Percentiles rank a stretch among this genome's conserved stretches.
These are phyloP conservation scores for Monosporascus sp. DNA, from an alignment of 2,329 filamentous ascomycete species.

Conservation along the genomic window DNA sequence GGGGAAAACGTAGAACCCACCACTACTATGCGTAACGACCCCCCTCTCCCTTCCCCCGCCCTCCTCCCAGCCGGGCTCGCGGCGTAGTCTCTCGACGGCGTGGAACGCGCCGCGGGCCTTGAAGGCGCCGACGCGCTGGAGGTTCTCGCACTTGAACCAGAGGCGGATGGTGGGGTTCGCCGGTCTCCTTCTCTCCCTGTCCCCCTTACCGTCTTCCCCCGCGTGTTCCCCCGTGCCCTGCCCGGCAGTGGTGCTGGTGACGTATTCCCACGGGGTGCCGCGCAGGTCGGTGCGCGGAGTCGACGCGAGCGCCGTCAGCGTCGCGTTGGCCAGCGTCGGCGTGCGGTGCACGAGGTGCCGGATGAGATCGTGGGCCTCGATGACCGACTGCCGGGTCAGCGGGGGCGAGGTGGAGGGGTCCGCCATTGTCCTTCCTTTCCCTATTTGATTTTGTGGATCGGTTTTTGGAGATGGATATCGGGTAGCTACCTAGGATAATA, in stretches of 20 bases:
- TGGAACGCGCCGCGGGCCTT: slow-evolving; percentile 90
- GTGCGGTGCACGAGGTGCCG: slow-evolving; percentile 73
- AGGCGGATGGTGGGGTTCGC: slow-evolving; percentile 63
- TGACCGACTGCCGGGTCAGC: slow-evolving; percentile 67
- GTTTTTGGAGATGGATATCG: not conserved
- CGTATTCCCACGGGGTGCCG: slow-evolving; percentile 45
- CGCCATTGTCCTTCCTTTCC: slow-evolving; percentile 36
- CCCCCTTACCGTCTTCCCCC: not conserved
- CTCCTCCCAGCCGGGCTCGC: slow-evolving; percentile 55
- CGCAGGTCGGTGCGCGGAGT: slow-evolving; percentile 55
- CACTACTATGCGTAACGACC: slow-evolving; percentile 85
- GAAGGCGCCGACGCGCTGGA: slow-evolving; percentile 87
- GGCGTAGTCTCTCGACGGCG: slow-evolving; percentile 65
- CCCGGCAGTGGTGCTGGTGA: not conserved
- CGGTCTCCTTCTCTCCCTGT: slow-evolving; percentile 40
- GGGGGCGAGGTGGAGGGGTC: slow-evolving; percentile 51
- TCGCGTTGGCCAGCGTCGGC: slow-evolving; percentile 73
- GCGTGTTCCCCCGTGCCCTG: not conserved
- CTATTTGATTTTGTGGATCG: not conserved
- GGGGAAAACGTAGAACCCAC: slow-evolving; percentile 38
- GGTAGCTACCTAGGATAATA: not conserved
- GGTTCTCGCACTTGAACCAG: slow-evolving; percentile 95
- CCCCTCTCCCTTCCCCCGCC: slow-evolving; percentile 57
- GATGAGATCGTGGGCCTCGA: slow-evolving; percentile 68
- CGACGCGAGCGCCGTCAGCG: slow-evolving; percentile 69